A percentile compares a stretch with the other conserved stretches of the same genome.
Evolutionary conservation across 2,329 filamentous ascomycete genomes (phyloP).

Genomic region (Fusarium sambucinum): DNA sequence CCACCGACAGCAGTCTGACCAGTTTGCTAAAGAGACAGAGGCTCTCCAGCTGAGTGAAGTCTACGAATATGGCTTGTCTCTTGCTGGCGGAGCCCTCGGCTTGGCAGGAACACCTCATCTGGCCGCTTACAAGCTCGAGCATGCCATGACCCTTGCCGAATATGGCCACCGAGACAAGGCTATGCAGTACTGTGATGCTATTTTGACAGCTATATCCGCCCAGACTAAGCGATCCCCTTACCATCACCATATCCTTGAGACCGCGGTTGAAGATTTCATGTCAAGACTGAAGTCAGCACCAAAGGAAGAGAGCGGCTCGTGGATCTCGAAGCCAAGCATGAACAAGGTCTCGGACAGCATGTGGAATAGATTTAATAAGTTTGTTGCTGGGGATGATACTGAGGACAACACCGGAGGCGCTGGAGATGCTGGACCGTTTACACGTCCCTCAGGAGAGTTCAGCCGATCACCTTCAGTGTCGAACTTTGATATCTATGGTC

Average conservation of each 20-base stretch:
- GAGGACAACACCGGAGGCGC: slow-evolving; percentile 79
- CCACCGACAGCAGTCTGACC: slow-evolving; percentile 76
- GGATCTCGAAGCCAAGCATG: slow-evolving; percentile 96
- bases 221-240: slow-evolving; percentile 89
- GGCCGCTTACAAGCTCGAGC: slow-evolving; percentile 89
- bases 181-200: slow-evolving; percentile 89
- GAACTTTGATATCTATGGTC: slow-evolving; percentile 81
- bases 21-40: slow-evolving; percentile 84
- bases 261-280: slow-evolving; percentile 83
- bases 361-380: slow-evolving; percentile 95
- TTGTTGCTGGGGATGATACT: slow-evolving; percentile 90
- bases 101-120: slow-evolving; percentile 80
- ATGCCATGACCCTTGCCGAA: slow-evolving; percentile 86
- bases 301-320: slow-evolving; percentile 82
- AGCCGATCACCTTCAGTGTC: slow-evolving; percentile 78
- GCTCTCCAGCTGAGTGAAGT: slow-evolving; percentile 94
- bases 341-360: slow-evolving; percentile 93
- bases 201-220: slow-evolving; percentile 79
- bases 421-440: slow-evolving; percentile 81
- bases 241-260: slow-evolving; percentile 80
- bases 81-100: slow-evolving; percentile 68
- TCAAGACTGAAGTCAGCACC: slow-evolving; percentile 87
- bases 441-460: slow-evolving; percentile 80
- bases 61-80: slow-evolving; percentile 88
- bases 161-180: slow-evolving; percentile 85